These are phyloP conservation scores for Ceratocystis lukuohia DNA, from an alignment of 2,329 filamentous ascomycete genomes.

Conservation along the genomic window DNA sequence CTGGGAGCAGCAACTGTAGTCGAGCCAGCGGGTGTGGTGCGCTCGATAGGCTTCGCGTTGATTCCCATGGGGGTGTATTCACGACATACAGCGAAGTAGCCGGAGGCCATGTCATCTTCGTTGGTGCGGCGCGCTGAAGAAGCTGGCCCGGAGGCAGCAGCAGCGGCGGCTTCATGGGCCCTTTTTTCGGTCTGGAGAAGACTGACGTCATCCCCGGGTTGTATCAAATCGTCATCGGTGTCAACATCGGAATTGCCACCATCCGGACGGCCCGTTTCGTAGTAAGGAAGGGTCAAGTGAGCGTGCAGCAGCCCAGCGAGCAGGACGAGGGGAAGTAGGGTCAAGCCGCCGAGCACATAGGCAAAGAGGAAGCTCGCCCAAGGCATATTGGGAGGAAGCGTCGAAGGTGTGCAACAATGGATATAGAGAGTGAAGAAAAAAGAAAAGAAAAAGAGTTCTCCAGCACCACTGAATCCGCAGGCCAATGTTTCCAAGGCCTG, in stretches of 20 bases:
- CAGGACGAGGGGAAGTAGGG: conserved; percentile 66
- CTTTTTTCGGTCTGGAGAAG: conserved; percentile 46
- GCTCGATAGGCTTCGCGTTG: conserved; percentile 83
- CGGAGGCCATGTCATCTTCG: conserved; percentile 68
- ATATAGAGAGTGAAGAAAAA: not conserved
- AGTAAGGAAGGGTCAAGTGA: conserved; percentile 52
- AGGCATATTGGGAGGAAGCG: conserved; percentile 30
- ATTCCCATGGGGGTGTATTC: conserved; percentile 86
- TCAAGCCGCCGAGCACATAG: conserved; percentile 78
- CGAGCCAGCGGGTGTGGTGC: conserved; percentile 65
- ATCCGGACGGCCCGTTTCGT: conserved; percentile 23
- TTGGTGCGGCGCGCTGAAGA: conserved; percentile 34
- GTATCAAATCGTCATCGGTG: conserved; percentile 34
- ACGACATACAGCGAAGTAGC: conserved; percentile 88
- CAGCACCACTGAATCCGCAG: conserved; percentile 2
- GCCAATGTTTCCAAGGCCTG: not conserved
- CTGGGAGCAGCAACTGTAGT: conserved; percentile 63
- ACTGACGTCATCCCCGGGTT: conserved; percentile 50
- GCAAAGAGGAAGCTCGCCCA: conserved; percentile 51
- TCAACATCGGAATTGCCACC: conserved; percentile 27
- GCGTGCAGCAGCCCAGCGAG: conserved; percentile 48
- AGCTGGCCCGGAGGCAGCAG: conserved; percentile 34
- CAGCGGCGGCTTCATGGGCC: conserved; percentile 31
- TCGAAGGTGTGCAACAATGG: not conserved
- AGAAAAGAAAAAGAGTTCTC: conserved; percentile 15